These are phyloP conservation scores for Emergomyces pasteurianus DNA, from an alignment of 2,329 filamentous ascomycete genomes.

Conservation along the genomic window DNA sequence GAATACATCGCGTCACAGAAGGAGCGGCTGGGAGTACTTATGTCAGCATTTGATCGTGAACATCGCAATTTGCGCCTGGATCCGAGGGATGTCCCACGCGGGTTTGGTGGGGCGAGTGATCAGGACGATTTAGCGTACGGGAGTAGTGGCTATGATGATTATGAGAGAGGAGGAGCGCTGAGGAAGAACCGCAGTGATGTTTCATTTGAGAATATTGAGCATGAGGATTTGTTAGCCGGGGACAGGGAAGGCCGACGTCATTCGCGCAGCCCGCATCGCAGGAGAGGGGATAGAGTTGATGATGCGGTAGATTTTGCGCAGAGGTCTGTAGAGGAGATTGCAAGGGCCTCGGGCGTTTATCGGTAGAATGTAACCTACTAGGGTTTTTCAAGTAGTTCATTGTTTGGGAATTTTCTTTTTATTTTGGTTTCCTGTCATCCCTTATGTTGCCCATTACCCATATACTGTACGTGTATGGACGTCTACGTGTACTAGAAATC, in stretches of 20 bases:
- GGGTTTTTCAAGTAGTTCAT: neutral
- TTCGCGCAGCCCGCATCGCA: neutral
- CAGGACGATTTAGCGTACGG: slow-evolving; percentile 32
- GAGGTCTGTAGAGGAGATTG: slow-evolving; percentile 5
- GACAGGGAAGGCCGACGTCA: neutral
- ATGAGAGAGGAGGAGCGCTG: slow-evolving; percentile 30
- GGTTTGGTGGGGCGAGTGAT: slow-evolving; percentile 15
- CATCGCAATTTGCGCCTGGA: slow-evolving; percentile 45
- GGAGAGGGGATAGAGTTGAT: neutral
- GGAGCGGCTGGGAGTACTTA: slow-evolving; percentile 60
- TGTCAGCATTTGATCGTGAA: slow-evolving; percentile 69
- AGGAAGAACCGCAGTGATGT: slow-evolving; percentile 75
- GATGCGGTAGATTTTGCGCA: slow-evolving; percentile 1
- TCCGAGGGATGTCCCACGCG: neutral
- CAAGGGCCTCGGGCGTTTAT: slow-evolving; percentile 2
- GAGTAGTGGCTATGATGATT: slow-evolving; percentile 17
- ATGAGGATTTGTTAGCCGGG: slow-evolving; percentile 26
- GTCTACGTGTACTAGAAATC: neutral
- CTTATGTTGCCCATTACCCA: neutral
- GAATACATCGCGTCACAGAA: slow-evolving; percentile 68
- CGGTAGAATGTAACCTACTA: neutral
- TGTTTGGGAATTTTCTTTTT: neutral
- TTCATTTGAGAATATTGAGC: slow-evolving; percentile 82
- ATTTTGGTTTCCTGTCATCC: neutral
- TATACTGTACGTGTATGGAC: neutral